Conservation (phyloP, 768 basidiomycete species). For the Suillus discolor region DNA sequence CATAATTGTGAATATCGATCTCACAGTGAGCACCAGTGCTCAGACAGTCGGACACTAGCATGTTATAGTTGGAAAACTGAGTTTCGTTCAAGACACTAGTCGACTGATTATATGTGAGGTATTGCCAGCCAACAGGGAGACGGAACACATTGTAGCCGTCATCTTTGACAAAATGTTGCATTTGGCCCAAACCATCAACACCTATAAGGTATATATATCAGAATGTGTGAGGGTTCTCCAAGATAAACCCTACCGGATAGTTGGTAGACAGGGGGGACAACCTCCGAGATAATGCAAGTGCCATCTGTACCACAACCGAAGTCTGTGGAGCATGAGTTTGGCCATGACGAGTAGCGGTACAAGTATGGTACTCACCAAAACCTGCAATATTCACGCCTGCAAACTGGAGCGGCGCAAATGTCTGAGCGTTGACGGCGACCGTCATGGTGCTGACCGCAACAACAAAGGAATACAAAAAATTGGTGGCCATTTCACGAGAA, state of each 20-base stretch:
- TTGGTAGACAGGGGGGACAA: conserved; percentile 47
- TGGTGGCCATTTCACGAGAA: conserved; percentile 20
- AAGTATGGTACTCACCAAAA: conserved; percentile 34
- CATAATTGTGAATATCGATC: conserved; percentile 66
- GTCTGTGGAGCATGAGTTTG: conserved; percentile 22
- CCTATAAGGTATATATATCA: conserved; percentile 6
- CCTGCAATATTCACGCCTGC: conserved; percentile 57
- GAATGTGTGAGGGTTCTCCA: neutral
- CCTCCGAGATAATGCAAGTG: conserved; percentile 39
- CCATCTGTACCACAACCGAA: conserved; percentile 54
- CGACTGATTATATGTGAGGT: conserved; percentile 40
- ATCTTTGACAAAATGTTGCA: conserved; percentile 58
- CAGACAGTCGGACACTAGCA: conserved; percentile 40
- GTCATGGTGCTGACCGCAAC: conserved; percentile 14
- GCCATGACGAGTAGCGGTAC: neutral
- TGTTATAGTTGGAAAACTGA: conserved; percentile 56
- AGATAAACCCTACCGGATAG: conserved; percentile 38
- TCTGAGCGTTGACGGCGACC: conserved; percentile 22
- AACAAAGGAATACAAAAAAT: conserved; percentile 17
- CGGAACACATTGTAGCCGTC: conserved; percentile 62
- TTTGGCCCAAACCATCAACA: conserved; percentile 43
- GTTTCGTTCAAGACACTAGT: conserved; percentile 43
- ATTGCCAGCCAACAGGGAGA: conserved; percentile 66
- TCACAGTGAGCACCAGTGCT: conserved; percentile 52
- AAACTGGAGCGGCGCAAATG: conserved; percentile 31